Base-by-base conservation (phyloP, 2,329 filamentous ascomycete genomes). In the Venturia oleaginea region DNA sequence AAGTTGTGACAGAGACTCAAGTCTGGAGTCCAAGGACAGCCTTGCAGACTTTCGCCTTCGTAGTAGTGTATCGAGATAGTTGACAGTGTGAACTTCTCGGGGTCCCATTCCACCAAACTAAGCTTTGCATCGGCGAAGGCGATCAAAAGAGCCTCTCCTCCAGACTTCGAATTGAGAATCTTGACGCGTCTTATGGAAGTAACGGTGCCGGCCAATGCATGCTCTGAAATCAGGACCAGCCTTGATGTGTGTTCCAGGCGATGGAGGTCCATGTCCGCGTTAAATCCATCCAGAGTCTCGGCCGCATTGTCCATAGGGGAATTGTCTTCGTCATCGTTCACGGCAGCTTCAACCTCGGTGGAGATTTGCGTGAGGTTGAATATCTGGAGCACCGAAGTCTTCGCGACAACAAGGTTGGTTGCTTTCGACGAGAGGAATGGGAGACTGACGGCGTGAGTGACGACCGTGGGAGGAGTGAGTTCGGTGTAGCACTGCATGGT, bases 11-110 rank as follows among this genome's bases (percentile, higher is more conserved):
- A 91, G 67, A 89, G 85, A 73, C 85, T 86, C 71, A 95, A 78
- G 64, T 88, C 84, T 62, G 88, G 83, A 61, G 89, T 86, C 88
- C 92, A 97, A 0, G 93, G 92, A 67, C 86, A 89, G 63, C 88
- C 86, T 68, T 89, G 86, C 67, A 93, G 80, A 24, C 61, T 38
- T 72, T 97, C 92, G 74, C 94, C 90, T 76, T 99, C 94, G 77
- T 97, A 99, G 81, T 92, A 97, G 79, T 99, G 94, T 71, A 99
- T 93, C 62, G 93, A 97, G 67, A 94, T 85, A 63, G 93, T 97
- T 70, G 88, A 87, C 70, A 97, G 86, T 62, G 85, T 84, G 75
- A 90, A 83, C 69, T 85, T 86, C 73, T 89, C 86, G 10, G 91
- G 86, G 73, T 97, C 91, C 94, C 94, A 99, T 78, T 97, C 91